A percentile compares a stretch with the other conserved stretches of the same genome.
Evolutionary conservation across 1,284 basidiomycete genomes (phyloP).

Genomic region (Trichosporon sp.): DNA sequence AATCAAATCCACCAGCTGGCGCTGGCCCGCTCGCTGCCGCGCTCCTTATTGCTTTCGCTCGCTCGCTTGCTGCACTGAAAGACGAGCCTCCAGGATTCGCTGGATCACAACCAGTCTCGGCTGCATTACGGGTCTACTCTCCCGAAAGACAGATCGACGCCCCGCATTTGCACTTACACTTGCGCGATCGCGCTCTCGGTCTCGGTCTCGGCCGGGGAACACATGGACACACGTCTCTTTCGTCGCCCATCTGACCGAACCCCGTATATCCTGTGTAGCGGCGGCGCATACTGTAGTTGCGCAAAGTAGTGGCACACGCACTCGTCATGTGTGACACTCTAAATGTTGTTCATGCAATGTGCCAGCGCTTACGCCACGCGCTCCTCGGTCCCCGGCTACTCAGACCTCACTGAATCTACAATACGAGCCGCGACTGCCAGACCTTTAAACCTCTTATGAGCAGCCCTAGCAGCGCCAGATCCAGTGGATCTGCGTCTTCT

Average conservation of each 20-base stretch:
- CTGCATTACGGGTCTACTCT: neutral
- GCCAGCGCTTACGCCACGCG: neutral
- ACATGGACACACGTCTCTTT: neutral
- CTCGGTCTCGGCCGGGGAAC: neutral
- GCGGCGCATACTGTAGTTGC: neutral
- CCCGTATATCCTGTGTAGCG: too few species aligned
- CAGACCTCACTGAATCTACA: neutral
- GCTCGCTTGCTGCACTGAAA: neutral
- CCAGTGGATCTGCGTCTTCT: neutral
- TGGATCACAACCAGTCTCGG: neutral
- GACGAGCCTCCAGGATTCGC: neutral
- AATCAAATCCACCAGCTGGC: neutral
- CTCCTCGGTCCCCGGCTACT: neutral
- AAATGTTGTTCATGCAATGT: neutral
- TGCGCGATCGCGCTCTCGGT: neutral
- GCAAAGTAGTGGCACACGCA: neutral
- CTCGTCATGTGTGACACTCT: neutral
- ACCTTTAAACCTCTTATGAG: too few species aligned
- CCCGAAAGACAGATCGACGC: neutral
- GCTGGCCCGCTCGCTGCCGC: too few species aligned
- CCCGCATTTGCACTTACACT: neutral
- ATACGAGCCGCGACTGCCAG: too few species aligned
- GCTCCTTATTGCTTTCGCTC: neutral
- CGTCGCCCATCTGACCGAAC: neutral
- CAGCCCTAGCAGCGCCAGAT: neutral